Evolutionary conservation across 352 stramenopile species (phyloP), one percentile per base, ranked within the genome.

Genomic region (Phytopythium litorale): DNA sequence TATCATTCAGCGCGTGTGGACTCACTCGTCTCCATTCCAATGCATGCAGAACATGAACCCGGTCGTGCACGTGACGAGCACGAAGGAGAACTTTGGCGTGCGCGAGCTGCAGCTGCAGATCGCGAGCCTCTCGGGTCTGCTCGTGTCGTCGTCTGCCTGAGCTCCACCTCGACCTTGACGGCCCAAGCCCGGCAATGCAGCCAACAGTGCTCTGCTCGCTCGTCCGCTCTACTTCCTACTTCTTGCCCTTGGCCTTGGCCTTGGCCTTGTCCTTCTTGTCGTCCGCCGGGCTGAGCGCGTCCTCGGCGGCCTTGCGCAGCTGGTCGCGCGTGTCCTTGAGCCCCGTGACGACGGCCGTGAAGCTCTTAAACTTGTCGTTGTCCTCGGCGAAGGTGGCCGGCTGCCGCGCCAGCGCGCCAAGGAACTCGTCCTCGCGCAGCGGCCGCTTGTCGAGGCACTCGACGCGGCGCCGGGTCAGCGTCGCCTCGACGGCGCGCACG

Each of bases 361-460:
- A 96, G 23, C 71, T 65, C 59, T 91, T 82, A 40, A 94, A 88
- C 65, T 89, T 88, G 4, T 87, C 85, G 54, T 90, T 68, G 62
- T 92, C 80, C 2, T 91, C 81, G 4, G 69, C 55, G 68, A 88
- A 91, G 4, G 79, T 90, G 15, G 75, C 74, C 0, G 74, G 80
- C 60, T 91, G 77, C 38, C 76, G 72, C 40, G 87, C 87, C 4
- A 97, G 64, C 23, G 86, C 68, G 11, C 75, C 73, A 16, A 98
- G 71, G 63, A 98, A 98, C 61, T 98, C 92, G 8, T 89, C 73
- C 58, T 95, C 88, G n/a, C 70, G 70, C 2, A 98, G 63, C 11
- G 80, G 64, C 2, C 89, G 68, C 67, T 92, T 96, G 21, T 88
- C 78, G 7, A 98, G 67, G 35, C 87, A 91, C 37, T 88, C 71